Conservation (phyloP, 1,139 yeast species). For the Kodamaea anthophila region DNA sequence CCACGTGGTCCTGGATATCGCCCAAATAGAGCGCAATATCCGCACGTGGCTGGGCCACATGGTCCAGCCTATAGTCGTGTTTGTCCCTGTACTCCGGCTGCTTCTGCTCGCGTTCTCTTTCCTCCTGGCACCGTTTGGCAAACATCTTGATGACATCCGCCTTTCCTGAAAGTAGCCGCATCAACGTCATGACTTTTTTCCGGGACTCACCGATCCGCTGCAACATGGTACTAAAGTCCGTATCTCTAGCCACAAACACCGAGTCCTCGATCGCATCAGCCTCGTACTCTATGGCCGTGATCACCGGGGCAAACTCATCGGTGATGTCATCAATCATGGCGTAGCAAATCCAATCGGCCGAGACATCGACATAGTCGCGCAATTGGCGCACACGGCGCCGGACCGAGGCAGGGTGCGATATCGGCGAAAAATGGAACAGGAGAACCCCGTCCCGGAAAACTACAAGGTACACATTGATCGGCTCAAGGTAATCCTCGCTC, state of each 20-base stretch:
- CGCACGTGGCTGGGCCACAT: slow-evolving; percentile 61
- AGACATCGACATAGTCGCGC: slow-evolving; percentile 78
- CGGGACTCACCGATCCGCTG: slow-evolving; percentile 83
- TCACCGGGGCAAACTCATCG: slow-evolving; percentile 88
- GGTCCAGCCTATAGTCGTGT: slow-evolving; percentile 9
- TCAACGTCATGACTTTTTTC: slow-evolving; percentile 83
- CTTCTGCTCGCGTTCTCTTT: slow-evolving; percentile 14
- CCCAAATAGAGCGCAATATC: slow-evolving; percentile 86
- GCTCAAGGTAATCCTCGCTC: slow-evolving; percentile 78
- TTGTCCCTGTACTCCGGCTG: too few species aligned
- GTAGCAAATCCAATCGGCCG: slow-evolving; percentile 91
- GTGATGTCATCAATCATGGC: slow-evolving; percentile 92
- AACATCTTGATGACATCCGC: slow-evolving; percentile 98
- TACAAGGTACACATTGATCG: slow-evolving; percentile 80
- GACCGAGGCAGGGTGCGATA: slow-evolving; percentile 78
- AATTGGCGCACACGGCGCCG: slow-evolving; percentile 88
- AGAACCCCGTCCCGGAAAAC: slow-evolving; percentile 81
- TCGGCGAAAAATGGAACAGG: slow-evolving; percentile 81
- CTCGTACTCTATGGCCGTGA: slow-evolving; percentile 79
- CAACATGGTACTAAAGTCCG: slow-evolving; percentile 67
- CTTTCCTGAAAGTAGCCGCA: slow-evolving; percentile 86
- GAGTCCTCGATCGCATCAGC: slow-evolving; percentile 91
- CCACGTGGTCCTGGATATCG: slow-evolving; percentile 96
- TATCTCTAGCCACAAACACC: slow-evolving; percentile 30
- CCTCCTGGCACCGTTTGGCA: slow-evolving; percentile 92